These are phyloP conservation scores for Melaleuca alternifolia DNA, from an alignment of 345 rosid genomes.

Conservation along the genomic window DNA sequence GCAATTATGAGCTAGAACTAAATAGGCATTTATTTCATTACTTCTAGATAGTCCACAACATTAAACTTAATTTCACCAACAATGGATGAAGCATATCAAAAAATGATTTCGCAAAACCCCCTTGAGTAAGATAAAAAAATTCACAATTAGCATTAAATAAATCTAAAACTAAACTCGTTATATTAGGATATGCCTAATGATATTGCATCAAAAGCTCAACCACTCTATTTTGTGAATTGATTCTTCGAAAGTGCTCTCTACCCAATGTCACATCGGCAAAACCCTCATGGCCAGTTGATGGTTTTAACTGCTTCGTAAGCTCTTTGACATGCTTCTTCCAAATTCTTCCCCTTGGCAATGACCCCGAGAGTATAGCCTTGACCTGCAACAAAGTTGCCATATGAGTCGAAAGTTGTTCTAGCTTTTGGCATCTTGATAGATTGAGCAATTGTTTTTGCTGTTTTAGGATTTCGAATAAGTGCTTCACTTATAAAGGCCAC, in stretches of 20 bases:
- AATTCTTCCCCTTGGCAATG: constrained; percentile 66
- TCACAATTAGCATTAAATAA: not conserved
- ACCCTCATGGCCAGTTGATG: constrained; percentile 84
- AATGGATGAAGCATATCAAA: not conserved
- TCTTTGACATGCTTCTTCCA: constrained; percentile 64
- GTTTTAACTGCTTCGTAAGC: constrained; percentile 60
- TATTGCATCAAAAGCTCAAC: not conserved
- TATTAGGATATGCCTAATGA: not conserved
- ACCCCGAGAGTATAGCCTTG: constrained; percentile 94
- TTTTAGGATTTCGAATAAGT: constrained; percentile 54
- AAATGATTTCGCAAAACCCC: not conserved
- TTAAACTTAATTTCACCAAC: not conserved
- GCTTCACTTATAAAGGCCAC: constrained; percentile 67
- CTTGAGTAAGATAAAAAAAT: not conserved
- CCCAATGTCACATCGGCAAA: constrained; percentile 69
- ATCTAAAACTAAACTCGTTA: not conserved
- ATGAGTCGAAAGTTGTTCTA: constrained; percentile 52
- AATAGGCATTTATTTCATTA: not conserved
- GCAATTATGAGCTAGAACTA: not conserved
- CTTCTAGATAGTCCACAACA: not conserved
- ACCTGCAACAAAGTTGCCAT: constrained; percentile 53
- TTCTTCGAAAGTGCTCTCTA: constrained; percentile 74
- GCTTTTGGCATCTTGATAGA: constrained; percentile 68
- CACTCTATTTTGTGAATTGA: constrained; percentile 15
- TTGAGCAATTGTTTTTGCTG: constrained; percentile 54